phyloP scores from a whole-genome alignment of 768 basidiomycete species.

The Lactarius hengduanensis region DNA sequence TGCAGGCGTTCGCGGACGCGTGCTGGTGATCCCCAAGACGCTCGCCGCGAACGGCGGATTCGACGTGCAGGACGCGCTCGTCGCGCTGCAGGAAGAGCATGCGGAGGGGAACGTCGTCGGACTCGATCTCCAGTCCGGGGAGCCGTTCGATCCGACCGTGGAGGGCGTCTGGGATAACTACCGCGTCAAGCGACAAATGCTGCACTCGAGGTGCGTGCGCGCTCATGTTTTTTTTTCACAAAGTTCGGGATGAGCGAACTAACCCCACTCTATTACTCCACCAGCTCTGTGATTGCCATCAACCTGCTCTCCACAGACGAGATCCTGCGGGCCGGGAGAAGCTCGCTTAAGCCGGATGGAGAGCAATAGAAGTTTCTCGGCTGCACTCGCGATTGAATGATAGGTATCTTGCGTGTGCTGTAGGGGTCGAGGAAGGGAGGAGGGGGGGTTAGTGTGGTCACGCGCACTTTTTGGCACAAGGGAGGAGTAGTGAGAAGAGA shows the following conservation, averaged over 20 bases:
- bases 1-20: slow-evolving; percentile 96
- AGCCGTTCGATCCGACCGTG: slow-evolving; percentile 93
- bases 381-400: background rate
- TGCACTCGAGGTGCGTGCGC: slow-evolving; percentile 83
- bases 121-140: slow-evolving; percentile 87
- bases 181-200: slow-evolving; percentile 97
- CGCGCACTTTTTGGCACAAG: slow-evolving; percentile 1
- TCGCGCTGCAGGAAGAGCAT: slow-evolving; percentile 93
- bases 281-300: slow-evolving; percentile 84
- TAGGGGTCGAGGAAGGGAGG: background rate
- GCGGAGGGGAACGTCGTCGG: slow-evolving; percentile 93
- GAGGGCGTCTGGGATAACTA: slow-evolving; percentile 99
- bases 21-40: slow-evolving; percentile 95
- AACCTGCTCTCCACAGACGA: slow-evolving; percentile 96
- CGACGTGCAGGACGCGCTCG: slow-evolving; percentile 94
- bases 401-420: background rate
- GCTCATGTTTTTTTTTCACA: slow-evolving; percentile 13
- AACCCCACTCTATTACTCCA: background rate
- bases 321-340: slow-evolving; percentile 86
- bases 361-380: slow-evolving; percentile 42
- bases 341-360: slow-evolving; percentile 82
- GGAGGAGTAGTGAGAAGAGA: slow-evolving; percentile 2
- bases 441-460: background rate
- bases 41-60: slow-evolving; percentile 94
- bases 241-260: slow-evolving; percentile 31